A percentile compares a stretch with the other conserved stretches of the same genome.
Evolutionary conservation across 2,329 filamentous ascomycete genomes (phyloP).

Genomic region (Aureobasidium namibiae): DNA sequence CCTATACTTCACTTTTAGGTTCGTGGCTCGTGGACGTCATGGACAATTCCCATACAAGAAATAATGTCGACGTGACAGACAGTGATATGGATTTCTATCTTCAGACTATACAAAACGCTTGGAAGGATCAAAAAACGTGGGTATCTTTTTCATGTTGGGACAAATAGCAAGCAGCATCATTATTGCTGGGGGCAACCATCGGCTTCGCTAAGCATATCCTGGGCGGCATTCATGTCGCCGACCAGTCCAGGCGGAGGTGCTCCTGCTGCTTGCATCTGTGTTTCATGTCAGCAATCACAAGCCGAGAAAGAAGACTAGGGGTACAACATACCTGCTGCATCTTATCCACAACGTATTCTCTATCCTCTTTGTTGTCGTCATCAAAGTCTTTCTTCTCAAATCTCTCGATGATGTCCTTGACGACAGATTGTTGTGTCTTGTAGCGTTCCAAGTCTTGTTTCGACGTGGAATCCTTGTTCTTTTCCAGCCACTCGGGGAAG

Average conservation of each 20-base stretch:
- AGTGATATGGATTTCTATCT: neutral
- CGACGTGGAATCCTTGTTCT: conserved; percentile 59
- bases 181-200: conserved; percentile 58
- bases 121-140: neutral
- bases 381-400: conserved; percentile 78
- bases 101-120: neutral
- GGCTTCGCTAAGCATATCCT: conserved; percentile 53
- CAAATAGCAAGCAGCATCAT: neutral
- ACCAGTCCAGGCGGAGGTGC: conserved; percentile 86
- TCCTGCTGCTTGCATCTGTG: conserved; percentile 94
- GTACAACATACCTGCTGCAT: conserved; percentile 81
- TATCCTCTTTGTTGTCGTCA: conserved; percentile 71
- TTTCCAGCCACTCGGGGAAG: conserved; percentile 80
- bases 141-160: conserved; percentile 4
- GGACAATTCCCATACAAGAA: too few species aligned
- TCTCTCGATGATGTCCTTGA: conserved; percentile 76
- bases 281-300: conserved; percentile 16
- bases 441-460: conserved; percentile 71
- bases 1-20: too few species aligned
- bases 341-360: conserved; percentile 89
- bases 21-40: too few species aligned
- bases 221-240: conserved; percentile 77
- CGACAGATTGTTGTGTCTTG: conserved; percentile 68
- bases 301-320: neutral
- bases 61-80: too few species aligned